Conservation (phyloP, 179 eudicot species). For the Kewa caespitosa region DNA sequence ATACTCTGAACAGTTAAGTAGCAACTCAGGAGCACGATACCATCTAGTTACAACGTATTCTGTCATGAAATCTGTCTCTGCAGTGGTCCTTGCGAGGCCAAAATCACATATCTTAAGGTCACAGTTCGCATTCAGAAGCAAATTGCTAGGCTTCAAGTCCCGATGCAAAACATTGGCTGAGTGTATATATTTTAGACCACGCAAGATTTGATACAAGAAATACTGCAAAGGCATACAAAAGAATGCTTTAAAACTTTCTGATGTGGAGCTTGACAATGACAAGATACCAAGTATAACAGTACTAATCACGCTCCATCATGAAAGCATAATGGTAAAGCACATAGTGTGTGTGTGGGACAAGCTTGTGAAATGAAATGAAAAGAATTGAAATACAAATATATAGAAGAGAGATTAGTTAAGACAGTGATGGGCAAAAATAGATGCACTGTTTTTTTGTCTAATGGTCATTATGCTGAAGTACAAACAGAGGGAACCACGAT, state of each 20-base stretch:
- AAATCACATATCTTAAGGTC: slow-evolving; percentile 86
- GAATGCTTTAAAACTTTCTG: neutral
- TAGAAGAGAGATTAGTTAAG: neutral
- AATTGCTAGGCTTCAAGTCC: slow-evolving; percentile 78
- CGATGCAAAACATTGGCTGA: slow-evolving; percentile 80
- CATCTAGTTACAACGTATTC: slow-evolving; percentile 82
- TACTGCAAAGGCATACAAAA: slow-evolving; percentile 43
- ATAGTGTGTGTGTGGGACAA: neutral
- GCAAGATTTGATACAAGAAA: slow-evolving; percentile 66
- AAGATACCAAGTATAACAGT: neutral
- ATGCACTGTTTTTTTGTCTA: neutral
- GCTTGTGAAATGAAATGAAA: neutral
- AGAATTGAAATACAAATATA: neutral
- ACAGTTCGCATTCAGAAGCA: slow-evolving; percentile 72
- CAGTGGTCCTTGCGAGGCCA: slow-evolving; percentile 78
- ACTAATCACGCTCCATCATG: neutral
- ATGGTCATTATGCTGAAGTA: neutral
- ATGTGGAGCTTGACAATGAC: neutral
- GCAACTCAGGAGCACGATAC: slow-evolving; percentile 80
- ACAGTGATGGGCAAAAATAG: neutral
- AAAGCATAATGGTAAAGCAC: neutral
- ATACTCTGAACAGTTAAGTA: slow-evolving; percentile 68
- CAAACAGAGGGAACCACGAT: neutral
- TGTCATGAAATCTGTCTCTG: slow-evolving; percentile 79
- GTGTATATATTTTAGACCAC: slow-evolving; percentile 71